Conservation (phyloP, 148 eudicot genomes). For the Rhododendron vialii region DNA sequence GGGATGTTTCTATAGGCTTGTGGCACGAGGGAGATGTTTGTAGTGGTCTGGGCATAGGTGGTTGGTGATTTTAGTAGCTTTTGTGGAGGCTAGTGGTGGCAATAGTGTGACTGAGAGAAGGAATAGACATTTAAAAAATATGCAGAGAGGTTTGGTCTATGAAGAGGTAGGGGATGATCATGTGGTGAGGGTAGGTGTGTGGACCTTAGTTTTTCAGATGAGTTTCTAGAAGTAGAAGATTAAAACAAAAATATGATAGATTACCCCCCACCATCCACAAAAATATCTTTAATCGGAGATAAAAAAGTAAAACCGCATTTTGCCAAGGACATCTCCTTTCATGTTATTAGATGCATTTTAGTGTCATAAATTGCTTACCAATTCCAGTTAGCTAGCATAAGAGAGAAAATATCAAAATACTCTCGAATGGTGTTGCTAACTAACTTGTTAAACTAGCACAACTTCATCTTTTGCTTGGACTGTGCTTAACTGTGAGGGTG, state of each 20-base stretch:
- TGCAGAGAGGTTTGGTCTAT: not conserved
- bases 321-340: not conserved
- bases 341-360: not conserved
- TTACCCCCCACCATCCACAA: not conserved
- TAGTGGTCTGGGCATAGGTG: not conserved
- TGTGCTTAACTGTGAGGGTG: not conserved
- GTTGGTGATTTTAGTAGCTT: not conserved
- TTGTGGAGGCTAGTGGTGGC: not conserved
- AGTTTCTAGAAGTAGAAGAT: not conserved
- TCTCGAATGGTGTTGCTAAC: not conserved
- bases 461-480: not conserved
- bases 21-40: not conserved
- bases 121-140: not conserved
- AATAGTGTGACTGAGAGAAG: not conserved
- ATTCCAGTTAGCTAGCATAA: not conserved
- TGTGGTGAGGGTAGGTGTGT: not conserved
- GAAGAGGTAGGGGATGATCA: not conserved
- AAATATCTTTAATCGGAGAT: not conserved
- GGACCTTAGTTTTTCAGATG: not conserved
- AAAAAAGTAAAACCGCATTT: not conserved
- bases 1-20: not conserved
- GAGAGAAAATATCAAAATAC: not conserved
- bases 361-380: not conserved
- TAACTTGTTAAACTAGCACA: not conserved
- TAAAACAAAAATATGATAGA: not conserved